A percentile compares a stretch with the other conserved stretches of the same genome.
Evolutionary conservation across 768 basidiomycete species (phyloP).

Genomic region (Psilocybe cyanescens): DNA sequence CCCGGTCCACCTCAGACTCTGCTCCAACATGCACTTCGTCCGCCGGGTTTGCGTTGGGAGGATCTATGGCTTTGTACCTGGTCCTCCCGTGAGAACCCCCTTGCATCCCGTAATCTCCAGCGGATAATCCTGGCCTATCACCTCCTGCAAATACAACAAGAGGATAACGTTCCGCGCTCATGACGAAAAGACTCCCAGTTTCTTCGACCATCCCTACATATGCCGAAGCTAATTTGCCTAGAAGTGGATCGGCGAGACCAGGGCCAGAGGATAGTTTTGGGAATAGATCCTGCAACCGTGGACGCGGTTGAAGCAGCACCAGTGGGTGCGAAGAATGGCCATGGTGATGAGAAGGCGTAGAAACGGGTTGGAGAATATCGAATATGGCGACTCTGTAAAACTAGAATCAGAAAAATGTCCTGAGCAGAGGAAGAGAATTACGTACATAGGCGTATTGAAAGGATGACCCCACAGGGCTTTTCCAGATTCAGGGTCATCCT

Average conservation of each 20-base stretch:
- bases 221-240: slow-evolving; percentile 61
- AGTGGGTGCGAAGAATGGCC: slow-evolving; percentile 53
- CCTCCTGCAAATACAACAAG: slow-evolving; percentile 70
- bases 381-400: slow-evolving; percentile 76
- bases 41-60: not conserved
- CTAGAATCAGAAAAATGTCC: slow-evolving; percentile 1
- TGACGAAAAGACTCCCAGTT: slow-evolving; percentile 78
- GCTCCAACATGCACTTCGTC: slow-evolving; percentile 18
- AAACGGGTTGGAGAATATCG: slow-evolving; percentile 61
- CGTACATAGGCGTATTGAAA: slow-evolving; percentile 74
- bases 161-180: slow-evolving; percentile 83
- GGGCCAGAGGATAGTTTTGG: slow-evolving; percentile 52
- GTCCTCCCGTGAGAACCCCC: not conserved
- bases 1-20: slow-evolving; percentile 14
- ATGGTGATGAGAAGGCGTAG: slow-evolving; percentile 23
- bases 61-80: not conserved
- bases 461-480: slow-evolving; percentile 59
- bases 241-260: slow-evolving; percentile 23
- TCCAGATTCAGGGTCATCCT: slow-evolving; percentile 6
- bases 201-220: slow-evolving; percentile 82
- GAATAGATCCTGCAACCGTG: slow-evolving; percentile 73
- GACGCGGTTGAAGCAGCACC: slow-evolving; percentile 86
- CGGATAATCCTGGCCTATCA: slow-evolving; percentile 4
- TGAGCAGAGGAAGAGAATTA: slow-evolving; percentile 4
- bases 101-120: not conserved